These are phyloP conservation scores for Trichopus zeylanicus DNA, from an alignment of 116 monocot species.

Conservation along the genomic window DNA sequence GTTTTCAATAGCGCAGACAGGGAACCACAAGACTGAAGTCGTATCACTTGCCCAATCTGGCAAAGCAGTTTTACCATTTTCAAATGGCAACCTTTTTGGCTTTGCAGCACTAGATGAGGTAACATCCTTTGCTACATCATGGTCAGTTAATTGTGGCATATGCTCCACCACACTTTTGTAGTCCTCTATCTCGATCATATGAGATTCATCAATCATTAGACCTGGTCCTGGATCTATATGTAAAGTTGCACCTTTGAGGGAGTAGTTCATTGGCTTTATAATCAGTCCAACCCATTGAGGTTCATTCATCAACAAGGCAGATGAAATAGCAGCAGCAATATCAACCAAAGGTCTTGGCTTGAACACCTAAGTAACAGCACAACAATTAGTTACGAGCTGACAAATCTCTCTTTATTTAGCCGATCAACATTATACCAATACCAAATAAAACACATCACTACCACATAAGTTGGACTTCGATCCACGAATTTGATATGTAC, in stretches of 20 bases:
- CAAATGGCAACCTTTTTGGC: constrained; percentile 32
- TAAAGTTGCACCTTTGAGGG: constrained; percentile 75
- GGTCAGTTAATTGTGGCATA: constrained; percentile 6
- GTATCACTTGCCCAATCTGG: constrained; percentile 88
- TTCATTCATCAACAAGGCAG: constrained; percentile 92
- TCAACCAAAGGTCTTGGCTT: constrained; percentile 91
- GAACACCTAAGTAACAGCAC: constrained; percentile 47
- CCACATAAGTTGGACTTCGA: not conserved
- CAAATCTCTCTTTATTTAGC: not conserved
- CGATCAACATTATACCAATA: not conserved
- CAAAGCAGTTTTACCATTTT: constrained; percentile 60
- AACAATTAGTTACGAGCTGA: not conserved
- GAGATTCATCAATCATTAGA: constrained; percentile 56
- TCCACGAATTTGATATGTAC: not conserved
- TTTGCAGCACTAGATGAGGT: constrained; percentile 7
- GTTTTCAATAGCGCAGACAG: constrained; percentile 79
- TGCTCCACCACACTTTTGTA: constrained; percentile 20
- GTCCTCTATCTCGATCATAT: constrained; percentile 77
- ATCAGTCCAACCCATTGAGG: constrained; percentile 89
- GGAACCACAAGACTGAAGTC: constrained; percentile 76
- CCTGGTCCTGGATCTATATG: constrained; percentile 92
- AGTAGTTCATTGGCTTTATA: constrained; percentile 75
- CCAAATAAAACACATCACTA: not conserved
- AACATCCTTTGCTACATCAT: constrained; percentile 8
- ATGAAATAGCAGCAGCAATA: constrained; percentile 71